Base-by-base conservation (phyloP, 2,329 filamentous ascomycete species). In the Colletotrichum sublineola region DNA sequence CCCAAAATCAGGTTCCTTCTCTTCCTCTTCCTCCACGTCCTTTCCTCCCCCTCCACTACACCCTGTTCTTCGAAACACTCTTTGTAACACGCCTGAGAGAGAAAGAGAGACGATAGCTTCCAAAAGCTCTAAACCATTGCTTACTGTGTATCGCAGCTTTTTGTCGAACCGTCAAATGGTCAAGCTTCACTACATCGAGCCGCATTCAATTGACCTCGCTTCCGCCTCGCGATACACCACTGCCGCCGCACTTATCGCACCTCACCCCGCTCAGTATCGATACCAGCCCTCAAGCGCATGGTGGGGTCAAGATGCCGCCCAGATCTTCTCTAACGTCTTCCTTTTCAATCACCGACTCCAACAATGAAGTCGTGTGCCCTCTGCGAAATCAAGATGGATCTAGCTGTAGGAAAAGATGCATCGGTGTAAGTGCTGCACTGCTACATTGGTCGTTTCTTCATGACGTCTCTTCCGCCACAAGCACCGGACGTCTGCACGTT, bases 321-420 rank as follows among this genome's bases (percentile, higher is more conserved):
- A 91, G 94, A 88, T 90, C 93, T 79, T 92, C 94, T 77, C 88
- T 97, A 80, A 96, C 94, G 75, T 94, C 93, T 80, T 96, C 94
- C 76, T 97, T 97, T 83, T 95, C 94, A 77, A 93, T 97, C 79
- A 94, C 94, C 79, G 94, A 97, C 87, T 90, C 93, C 82, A 96
- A 94, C 83, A 97, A 97, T 83, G 96, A 98, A 85, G 96, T 99
- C 81, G 94, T 98, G 80, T 99, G 96, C 85, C 96, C 96, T 77
- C 87, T 99, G 83, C 92, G 91, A 80, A 98, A 98, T 82, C 95
- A 97, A 81, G 96, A 99, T 90, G 94, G 94, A 82, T 97, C 95
- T 77, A 94, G 92, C 85, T 99, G 96, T 87, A 92, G 96, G 82
- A 99, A 99, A 87, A 91, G 96, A 87, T 99, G 96, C 86, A 92